phyloP scores from a whole-genome alignment of 164 flowering plant species.

The Aristolochia contorta region DNA sequence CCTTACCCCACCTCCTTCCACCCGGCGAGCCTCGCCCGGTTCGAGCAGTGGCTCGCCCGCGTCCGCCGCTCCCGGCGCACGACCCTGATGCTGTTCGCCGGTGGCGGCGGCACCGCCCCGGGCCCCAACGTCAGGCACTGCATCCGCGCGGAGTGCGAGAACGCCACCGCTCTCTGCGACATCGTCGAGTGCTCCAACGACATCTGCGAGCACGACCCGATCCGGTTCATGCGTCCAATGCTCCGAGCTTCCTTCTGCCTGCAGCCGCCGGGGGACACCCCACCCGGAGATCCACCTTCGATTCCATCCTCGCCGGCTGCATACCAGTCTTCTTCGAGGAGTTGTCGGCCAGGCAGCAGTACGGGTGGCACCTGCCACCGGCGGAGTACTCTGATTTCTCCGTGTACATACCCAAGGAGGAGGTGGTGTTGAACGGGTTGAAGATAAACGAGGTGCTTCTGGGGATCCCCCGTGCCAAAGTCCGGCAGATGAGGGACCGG shows the following conservation, averaged over 20 bases:
- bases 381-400: conserved; percentile 53
- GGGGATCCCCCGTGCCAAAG: conserved; percentile 42
- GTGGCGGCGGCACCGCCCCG: conserved; percentile 67
- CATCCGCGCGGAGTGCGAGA: conserved; percentile 63
- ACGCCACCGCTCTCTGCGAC: conserved; percentile 30
- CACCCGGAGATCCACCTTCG: conserved; percentile 77
- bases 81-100: conserved; percentile 68
- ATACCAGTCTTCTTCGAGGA: conserved; percentile 98
- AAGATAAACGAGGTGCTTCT: conserved; percentile 57
- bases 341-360: conserved; percentile 58
- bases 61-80: conserved; percentile 43
- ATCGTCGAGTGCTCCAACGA: conserved; percentile 74
- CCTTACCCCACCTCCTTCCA: conserved; percentile 92
- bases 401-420: conserved; percentile 79
- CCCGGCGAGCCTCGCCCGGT: conserved; percentile 40
- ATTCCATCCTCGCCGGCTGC: conserved; percentile 77
- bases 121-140: conserved; percentile 66
- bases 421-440: conserved; percentile 74
- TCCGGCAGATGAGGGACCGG: conserved; percentile 72
- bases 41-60: conserved; percentile 56
- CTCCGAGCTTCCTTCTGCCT: conserved; percentile 68
- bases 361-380: conserved; percentile 74
- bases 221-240: conserved; percentile 82
- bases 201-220: conserved; percentile 85
- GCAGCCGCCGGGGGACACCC: conserved; percentile 97